A percentile compares a stretch with the other conserved stretches of the same genome.
phyloP scores from a whole-genome alignment of 345 rosid species.

The Gossypium mustelinum region DNA sequence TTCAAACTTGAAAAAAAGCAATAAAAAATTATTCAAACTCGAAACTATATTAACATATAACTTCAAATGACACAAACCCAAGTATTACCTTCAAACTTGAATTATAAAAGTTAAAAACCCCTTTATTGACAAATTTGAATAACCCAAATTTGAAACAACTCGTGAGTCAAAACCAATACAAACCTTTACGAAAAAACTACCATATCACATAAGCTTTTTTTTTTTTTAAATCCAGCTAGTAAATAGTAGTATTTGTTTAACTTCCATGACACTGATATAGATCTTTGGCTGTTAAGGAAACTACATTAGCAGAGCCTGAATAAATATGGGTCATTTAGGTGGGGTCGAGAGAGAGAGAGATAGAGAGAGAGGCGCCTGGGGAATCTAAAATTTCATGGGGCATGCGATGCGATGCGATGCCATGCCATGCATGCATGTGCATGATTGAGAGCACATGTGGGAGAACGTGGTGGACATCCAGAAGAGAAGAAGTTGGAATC shows the following conservation, averaged over 20 bases:
- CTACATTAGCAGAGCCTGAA: background rate
- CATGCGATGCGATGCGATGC: too few species aligned
- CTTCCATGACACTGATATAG: too few species aligned
- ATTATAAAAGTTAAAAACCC: too few species aligned
- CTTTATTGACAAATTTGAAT: too few species aligned
- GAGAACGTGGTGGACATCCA: constrained; percentile 30
- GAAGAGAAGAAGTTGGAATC: constrained; percentile 26
- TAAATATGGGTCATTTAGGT: background rate
- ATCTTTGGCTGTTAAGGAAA: constrained; percentile 15
- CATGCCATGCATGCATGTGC: background rate
- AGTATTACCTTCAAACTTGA: too few species aligned
- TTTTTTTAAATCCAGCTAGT: background rate
- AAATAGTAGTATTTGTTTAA: background rate
- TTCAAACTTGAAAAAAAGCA: too few species aligned
- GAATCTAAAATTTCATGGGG: constrained; percentile 17
- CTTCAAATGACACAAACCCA: too few species aligned
- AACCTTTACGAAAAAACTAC: background rate
- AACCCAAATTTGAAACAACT: too few species aligned
- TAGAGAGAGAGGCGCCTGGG: background rate
- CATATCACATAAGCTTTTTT: background rate
- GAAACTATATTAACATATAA: too few species aligned
- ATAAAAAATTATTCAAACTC: too few species aligned
- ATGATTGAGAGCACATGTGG: constrained; percentile 30
- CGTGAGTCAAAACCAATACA: too few species aligned
- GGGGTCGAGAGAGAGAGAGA: constrained; percentile 2